Conservation (phyloP, 306 rosid genomes). For the Inga oerstediana region DNA sequence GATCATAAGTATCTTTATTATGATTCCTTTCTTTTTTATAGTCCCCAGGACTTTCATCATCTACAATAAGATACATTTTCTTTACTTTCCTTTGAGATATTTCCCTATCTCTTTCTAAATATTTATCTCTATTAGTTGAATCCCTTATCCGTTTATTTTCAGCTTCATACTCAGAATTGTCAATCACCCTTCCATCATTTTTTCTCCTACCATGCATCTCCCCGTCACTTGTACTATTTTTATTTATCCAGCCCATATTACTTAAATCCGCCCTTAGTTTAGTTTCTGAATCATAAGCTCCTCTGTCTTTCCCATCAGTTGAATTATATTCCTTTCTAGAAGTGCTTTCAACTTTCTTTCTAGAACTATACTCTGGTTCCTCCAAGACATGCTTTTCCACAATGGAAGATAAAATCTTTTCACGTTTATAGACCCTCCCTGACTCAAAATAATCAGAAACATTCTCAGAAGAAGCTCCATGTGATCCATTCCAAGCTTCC, state of each 20-base stretch:
- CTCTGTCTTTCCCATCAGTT: constrained; percentile 49
- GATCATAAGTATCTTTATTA: constrained; percentile 36
- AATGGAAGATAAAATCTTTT: constrained; percentile 38
- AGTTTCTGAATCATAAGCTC: constrained; percentile 34
- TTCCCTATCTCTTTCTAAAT: constrained; percentile 47
- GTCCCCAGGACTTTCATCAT: constrained; percentile 49
- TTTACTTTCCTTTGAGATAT: constrained; percentile 58
- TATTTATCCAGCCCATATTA: constrained; percentile 30
- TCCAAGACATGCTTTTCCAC: constrained; percentile 41
- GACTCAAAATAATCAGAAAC: constrained; percentile 44
- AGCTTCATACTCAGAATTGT: constrained; percentile 48
- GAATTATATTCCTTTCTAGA: constrained; percentile 43
- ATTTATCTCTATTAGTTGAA: constrained; percentile 48
- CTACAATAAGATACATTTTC: constrained; percentile 53
- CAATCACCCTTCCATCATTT: constrained; percentile 32
- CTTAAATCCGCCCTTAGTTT: constrained; percentile 43
- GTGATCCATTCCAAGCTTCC: constrained; percentile 36
- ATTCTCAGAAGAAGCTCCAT: constrained; percentile 43
- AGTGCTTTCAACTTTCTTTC: constrained; percentile 51
- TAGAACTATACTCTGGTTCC: constrained; percentile 50
- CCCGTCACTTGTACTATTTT: constrained; percentile 34
- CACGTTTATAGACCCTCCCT: constrained; percentile 31
- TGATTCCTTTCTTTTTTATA: constrained; percentile 52
- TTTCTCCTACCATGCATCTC: constrained; percentile 33
- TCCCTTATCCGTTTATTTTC: constrained; percentile 58